Percentiles rank a stretch among this genome's conserved stretches.
These are phyloP conservation scores for Phoma sp. DNA, from an alignment of 2,329 filamentous ascomycete genomes.

Conservation along the genomic window DNA sequence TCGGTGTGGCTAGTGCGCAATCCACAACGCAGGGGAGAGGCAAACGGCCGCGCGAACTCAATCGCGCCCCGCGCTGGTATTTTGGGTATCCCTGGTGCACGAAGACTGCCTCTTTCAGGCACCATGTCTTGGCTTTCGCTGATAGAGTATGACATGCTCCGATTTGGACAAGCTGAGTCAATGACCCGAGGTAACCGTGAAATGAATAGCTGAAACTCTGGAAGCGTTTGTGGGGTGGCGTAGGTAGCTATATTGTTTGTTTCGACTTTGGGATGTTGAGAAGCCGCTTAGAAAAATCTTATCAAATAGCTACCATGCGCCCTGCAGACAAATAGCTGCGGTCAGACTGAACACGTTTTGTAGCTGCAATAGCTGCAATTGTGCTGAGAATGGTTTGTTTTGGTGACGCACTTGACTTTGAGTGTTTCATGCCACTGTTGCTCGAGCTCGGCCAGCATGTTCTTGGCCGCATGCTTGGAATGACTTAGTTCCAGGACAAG, in stretches of 20 bases:
- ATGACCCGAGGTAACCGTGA: neutral
- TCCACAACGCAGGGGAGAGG: constrained; percentile 1
- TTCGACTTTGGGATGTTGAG: neutral
- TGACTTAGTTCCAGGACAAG: neutral
- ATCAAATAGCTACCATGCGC: neutral
- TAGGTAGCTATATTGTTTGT: neutral
- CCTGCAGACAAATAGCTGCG: neutral
- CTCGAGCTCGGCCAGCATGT: neutral
- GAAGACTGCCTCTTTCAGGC: neutral
- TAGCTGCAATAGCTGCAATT: neutral
- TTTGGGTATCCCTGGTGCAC: neutral
- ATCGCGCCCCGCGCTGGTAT: neutral
- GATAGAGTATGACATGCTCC: neutral
- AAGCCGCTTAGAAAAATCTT: neutral
- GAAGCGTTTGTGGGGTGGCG: neutral
- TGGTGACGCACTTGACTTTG: too few species aligned
- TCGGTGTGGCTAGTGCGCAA: constrained; percentile 1
- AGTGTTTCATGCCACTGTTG: neutral
- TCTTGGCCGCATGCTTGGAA: neutral
- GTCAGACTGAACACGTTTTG: neutral
- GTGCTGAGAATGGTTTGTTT: neutral
- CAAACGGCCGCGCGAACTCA: constrained; percentile 2
- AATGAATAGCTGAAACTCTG: neutral
- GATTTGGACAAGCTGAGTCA: neutral
- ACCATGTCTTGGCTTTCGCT: neutral